phyloP scores from a whole-genome alignment of 169 alveolate species.

The Cryptosporidium ryanae region DNA sequence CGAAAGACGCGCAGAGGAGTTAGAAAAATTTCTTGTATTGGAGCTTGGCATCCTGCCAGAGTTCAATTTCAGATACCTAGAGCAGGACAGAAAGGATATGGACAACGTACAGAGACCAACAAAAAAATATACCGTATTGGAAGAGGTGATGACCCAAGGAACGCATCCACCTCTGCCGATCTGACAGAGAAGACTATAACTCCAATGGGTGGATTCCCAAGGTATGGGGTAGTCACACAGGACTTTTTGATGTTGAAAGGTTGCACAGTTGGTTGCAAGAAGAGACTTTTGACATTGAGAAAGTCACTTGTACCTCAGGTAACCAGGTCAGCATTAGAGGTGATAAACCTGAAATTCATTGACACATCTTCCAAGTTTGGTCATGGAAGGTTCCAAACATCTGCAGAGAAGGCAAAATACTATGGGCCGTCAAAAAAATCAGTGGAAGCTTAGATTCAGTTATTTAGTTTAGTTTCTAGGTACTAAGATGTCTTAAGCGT shows the following conservation, averaged over 20 bases:
- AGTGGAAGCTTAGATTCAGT: constrained; percentile 1
- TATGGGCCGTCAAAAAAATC: constrained; percentile 93
- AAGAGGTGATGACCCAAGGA: constrained; percentile 90
- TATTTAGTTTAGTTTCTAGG: no score
- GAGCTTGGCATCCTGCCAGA: constrained; percentile 99
- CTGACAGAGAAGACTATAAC: constrained; percentile 98
- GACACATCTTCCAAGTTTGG: constrained; percentile 99
- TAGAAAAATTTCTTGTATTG: constrained; percentile 99
- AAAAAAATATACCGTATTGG: constrained; percentile 99
- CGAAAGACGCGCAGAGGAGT: constrained; percentile 99
- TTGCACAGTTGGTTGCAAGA: constrained; percentile 97
- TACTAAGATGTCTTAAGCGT: not conserved
- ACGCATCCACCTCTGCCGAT: constrained; percentile 98
- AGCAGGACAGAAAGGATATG: constrained; percentile 99
- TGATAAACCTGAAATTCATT: constrained; percentile 96
- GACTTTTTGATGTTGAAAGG: constrained; percentile 99
- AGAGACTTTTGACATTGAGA: constrained; percentile 96
- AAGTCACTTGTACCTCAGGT: constrained; percentile 95
- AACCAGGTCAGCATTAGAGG: constrained; percentile 94
- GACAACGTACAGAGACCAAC: constrained; percentile 99
- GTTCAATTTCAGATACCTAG: constrained; percentile 99
- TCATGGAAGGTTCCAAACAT: constrained; percentile 99
- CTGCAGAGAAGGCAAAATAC: constrained; percentile 97
- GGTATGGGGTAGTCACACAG: constrained; percentile 97
- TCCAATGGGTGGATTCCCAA: constrained; percentile 99